Evolutionary conservation across 139 green algal species (phyloP).

Genomic region (Edaphochlamys debaryana): DNA sequence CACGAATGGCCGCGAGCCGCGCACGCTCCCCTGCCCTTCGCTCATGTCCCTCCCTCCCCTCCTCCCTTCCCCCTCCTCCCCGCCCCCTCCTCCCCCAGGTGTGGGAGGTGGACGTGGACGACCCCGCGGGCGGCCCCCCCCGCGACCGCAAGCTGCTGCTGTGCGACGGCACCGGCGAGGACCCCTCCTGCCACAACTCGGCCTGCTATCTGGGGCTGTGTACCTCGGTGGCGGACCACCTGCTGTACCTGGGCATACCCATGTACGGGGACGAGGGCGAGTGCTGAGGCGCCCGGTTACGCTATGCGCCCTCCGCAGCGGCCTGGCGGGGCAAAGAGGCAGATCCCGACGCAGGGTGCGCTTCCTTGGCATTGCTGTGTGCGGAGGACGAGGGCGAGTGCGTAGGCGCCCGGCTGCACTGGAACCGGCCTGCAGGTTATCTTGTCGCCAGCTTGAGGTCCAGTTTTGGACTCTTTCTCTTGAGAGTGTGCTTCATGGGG

Average conservation of each 20-base stretch:
- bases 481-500: too few relatives aligned
- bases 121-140: not conserved
- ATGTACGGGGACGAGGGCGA: slow-evolving; percentile 69
- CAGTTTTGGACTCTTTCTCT: too few relatives aligned
- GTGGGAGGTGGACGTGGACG: slow-evolving; percentile 75
- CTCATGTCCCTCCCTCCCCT: not conserved
- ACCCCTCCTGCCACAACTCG: slow-evolving; percentile 85
- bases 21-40: not conserved
- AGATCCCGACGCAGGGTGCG: too few relatives aligned
- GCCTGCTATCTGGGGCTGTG: slow-evolving; percentile 87
- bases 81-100: slow-evolving; percentile 38
- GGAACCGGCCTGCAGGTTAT: too few relatives aligned
- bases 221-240: slow-evolving; percentile 80
- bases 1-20: too few relatives aligned
- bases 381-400: too few relatives aligned
- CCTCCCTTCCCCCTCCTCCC: not conserved
- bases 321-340: too few relatives aligned
- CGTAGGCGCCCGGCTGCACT: too few relatives aligned
- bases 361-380: too few relatives aligned
- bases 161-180: slow-evolving; percentile 85
- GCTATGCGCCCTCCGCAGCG: too few relatives aligned
- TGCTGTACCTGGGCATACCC: slow-evolving; percentile 76
- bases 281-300: slow-evolving; percentile 46
- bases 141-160: slow-evolving; percentile 56
- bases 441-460: too few relatives aligned